Evolutionary conservation across 345 rosid species (phyloP).

Genomic region (Turnera subulata): DNA sequence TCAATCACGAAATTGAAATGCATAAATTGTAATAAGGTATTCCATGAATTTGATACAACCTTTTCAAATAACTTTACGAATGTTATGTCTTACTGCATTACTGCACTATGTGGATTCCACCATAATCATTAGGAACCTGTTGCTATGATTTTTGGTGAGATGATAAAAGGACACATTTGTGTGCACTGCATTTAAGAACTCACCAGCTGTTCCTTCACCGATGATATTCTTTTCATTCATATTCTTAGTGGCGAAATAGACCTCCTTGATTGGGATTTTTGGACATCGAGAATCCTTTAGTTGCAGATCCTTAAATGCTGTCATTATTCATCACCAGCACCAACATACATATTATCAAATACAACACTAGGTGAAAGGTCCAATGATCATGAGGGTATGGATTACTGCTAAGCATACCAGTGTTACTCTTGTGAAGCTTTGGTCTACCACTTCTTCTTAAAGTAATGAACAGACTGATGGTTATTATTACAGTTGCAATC

Average conservation of each 20-base stretch:
- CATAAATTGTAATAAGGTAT: too few species aligned
- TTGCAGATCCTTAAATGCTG: slow-evolving; percentile 29
- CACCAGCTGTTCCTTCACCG: slow-evolving; percentile 56
- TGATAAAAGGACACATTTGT: too few species aligned
- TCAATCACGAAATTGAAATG: neutral
- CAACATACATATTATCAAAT: neutral
- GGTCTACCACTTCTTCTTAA: slow-evolving; percentile 5
- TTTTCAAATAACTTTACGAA: too few species aligned
- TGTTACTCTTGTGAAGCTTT: slow-evolving; percentile 9
- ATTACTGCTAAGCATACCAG: slow-evolving; percentile 11
- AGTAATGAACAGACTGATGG: neutral
- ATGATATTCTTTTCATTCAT: slow-evolving; percentile 36
- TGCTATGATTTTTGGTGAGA: too few species aligned
- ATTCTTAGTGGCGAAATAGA: slow-evolving; percentile 36
- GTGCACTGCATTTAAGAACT: neutral
- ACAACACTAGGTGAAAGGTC: neutral
- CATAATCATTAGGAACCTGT: too few species aligned
- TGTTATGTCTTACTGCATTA: too few species aligned
- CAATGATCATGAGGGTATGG: neutral
- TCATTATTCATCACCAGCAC: slow-evolving; percentile 2
- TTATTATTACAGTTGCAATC: slow-evolving; percentile 5
- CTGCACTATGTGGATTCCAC: too few species aligned
- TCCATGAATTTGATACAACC: too few species aligned
- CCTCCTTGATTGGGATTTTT: slow-evolving; percentile 24
- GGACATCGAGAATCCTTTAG: slow-evolving; percentile 30